Conservation (phyloP, 2,329 filamentous ascomycete genomes). For the Penicillium polonicum region DNA sequence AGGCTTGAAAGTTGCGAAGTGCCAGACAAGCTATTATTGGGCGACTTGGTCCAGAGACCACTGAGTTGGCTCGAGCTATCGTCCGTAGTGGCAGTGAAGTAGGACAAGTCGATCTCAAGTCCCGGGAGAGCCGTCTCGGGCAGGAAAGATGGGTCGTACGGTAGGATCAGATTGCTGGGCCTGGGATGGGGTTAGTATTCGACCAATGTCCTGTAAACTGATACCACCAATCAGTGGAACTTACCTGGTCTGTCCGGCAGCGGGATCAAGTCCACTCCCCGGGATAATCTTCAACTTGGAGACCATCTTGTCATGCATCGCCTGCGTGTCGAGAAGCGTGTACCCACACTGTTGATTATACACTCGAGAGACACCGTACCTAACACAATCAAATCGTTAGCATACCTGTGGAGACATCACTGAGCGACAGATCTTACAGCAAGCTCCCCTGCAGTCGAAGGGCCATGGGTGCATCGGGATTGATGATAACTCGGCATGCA, state of each 20-base stretch:
- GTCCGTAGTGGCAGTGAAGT: conserved; percentile 33
- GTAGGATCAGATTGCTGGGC: conserved; percentile 62
- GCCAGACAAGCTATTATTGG: conserved; percentile 31
- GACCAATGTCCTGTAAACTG: not conserved
- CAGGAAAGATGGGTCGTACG: conserved; percentile 79
- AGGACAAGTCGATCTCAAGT: conserved; percentile 54
- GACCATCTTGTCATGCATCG: conserved; percentile 70
- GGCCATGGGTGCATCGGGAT: conserved; percentile 83
- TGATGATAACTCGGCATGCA: conserved; percentile 83
- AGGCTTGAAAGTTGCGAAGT: conserved; percentile 29
- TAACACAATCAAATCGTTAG: conserved; percentile 25
- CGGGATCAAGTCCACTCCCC: conserved; percentile 63
- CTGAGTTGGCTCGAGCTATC: conserved; percentile 36
- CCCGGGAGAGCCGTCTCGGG: conserved; percentile 63
- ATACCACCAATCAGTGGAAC: conserved; percentile 21
- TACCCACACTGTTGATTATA: conserved; percentile 86
- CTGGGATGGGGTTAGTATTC: conserved; percentile 59
- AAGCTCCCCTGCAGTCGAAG: conserved; percentile 86
- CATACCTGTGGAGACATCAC: not conserved
- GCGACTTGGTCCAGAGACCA: conserved; percentile 37
- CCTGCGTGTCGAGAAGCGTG: conserved; percentile 75
- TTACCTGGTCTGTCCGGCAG: conserved; percentile 71
- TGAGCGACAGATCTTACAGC: conserved; percentile 53
- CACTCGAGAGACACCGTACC: conserved; percentile 78
- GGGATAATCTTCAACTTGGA: conserved; percentile 61